These are phyloP conservation scores for Hyaloscypha variabilis DNA, from an alignment of 495 filamentous ascomycete species.

Conservation along the genomic window DNA sequence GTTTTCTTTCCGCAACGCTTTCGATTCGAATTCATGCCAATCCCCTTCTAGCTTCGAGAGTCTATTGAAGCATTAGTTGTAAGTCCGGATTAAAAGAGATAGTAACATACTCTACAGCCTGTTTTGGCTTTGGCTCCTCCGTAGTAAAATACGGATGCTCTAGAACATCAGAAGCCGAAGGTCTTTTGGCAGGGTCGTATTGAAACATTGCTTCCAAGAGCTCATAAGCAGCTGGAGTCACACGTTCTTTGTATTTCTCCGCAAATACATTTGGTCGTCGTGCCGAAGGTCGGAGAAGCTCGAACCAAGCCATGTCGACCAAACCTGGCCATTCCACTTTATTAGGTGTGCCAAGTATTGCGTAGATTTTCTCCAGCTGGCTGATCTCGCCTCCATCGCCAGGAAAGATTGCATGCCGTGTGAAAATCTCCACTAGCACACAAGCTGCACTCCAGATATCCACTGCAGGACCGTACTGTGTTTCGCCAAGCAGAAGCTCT, in stretches of 20 bases:
- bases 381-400: conserved; percentile 94
- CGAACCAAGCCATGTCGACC: conserved; percentile 93
- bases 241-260: conserved; percentile 73
- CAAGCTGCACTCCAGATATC: conserved; percentile 99
- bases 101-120: conserved; percentile 79
- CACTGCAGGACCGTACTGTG: conserved; percentile 89
- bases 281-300: conserved; percentile 78
- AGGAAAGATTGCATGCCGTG: conserved; percentile 90
- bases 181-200: conserved; percentile 85
- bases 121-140: conserved; percentile 78
- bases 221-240: conserved; percentile 80
- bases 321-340: conserved; percentile 83
- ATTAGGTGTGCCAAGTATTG: conserved; percentile 88
- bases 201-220: conserved; percentile 79
- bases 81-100: background rate
- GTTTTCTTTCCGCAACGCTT: conserved; percentile 88
- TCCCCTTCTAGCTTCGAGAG: conserved; percentile 86
- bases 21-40: conserved; percentile 99
- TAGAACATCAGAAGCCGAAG: conserved; percentile 82
- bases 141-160: conserved; percentile 85
- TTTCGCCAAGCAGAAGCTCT: conserved; percentile 92
- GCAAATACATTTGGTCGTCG: conserved; percentile 78
- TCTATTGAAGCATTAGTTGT: conserved; percentile 47
- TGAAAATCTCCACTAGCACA: conserved; percentile 96
- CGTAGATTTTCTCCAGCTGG: conserved; percentile 94